Base-by-base conservation (phyloP, 2,329 filamentous ascomycete species). In the Delphinella strobiligena region DNA sequence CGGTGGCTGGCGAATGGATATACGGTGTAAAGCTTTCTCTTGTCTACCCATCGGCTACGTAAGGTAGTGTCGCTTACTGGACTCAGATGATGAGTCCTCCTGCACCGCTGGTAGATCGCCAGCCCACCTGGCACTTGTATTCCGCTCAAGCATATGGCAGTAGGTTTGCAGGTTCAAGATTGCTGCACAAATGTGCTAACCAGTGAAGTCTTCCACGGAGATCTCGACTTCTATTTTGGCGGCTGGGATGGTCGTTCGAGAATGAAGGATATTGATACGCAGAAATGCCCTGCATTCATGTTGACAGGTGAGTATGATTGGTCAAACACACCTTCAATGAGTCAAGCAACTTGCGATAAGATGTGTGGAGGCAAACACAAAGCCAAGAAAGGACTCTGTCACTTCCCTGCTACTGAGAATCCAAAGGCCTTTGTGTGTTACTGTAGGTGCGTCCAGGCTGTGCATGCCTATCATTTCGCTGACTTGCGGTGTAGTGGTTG, bases 221-320 rank as follows among this genome's bases (percentile, higher is more conserved):
- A 69, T 43, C 52, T 69, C 12, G 64, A 69, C 49, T 69, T 70
- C 50, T 69, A 68, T 55, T 69, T 69, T 38, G 63, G 63, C 18
- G 66, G 66, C 34, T 71, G 61, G 54, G 67, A 71, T 47, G 67
- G 63, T 8, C 61, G 67, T 18, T 52, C 58, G 10, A 60, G 65
- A 39, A 57, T 69, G 27, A 51, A 54, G 0, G 52, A 51, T 5
- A 70, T 71, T 49, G 61, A 71, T 45, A 66, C 62, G 3, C 63
- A 66, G 45, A 60, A 56, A 41, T 71, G 67, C 41, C 67, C 67
- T 2, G 63, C 70, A 2, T 70, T 62, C 51, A 69, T 70, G 63
- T 54, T 71, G 22, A 70, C 66, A 0, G 67, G 67, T 37, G 62
- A 72, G 56, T 58, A 72, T 46, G 64, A 67, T 45, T 66, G 62